Percentiles rank a stretch among this genome's conserved stretches.
Conservation (phyloP, 2,329 filamentous ascomycete genomes). For the Colletotrichum echinochloae region DNA sequence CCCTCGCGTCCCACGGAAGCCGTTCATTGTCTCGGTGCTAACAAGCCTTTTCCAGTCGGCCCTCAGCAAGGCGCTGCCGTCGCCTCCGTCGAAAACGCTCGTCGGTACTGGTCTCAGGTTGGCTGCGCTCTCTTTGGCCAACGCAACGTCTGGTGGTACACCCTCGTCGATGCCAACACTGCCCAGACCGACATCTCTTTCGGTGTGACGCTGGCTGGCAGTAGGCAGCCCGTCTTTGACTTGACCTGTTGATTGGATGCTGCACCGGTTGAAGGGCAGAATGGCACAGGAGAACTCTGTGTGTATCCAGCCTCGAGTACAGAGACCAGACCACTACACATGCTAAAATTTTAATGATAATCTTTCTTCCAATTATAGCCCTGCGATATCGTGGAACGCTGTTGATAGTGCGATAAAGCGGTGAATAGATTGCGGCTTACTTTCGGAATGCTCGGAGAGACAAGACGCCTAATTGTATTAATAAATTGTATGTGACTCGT, state of each 20-base stretch:
- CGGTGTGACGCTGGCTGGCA: constrained; percentile 20
- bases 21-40: constrained; percentile 4
- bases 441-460: background rate
- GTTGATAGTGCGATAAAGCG: background rate
- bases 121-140: constrained; percentile 31
- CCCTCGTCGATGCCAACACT: constrained; percentile 29
- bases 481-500: background rate
- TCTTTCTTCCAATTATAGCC: background rate
- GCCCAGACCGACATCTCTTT: constrained; percentile 29
- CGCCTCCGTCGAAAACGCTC: constrained; percentile 60
- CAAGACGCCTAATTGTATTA: background rate
- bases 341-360: background rate
- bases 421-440: background rate
- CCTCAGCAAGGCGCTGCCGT: constrained; percentile 56
- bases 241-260: constrained; percentile 11
- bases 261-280: background rate
- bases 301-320: background rate
- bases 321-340: background rate
- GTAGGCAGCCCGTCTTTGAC: constrained; percentile 29
- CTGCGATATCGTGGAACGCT: background rate
- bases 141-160: constrained; percentile 40
- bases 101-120: constrained; percentile 29
- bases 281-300: fast-evolving
- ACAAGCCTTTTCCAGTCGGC: constrained; percentile 49
- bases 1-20: background rate